Conservation (phyloP, 345 rosid genomes). For the Ceriops zippeliana region DNA sequence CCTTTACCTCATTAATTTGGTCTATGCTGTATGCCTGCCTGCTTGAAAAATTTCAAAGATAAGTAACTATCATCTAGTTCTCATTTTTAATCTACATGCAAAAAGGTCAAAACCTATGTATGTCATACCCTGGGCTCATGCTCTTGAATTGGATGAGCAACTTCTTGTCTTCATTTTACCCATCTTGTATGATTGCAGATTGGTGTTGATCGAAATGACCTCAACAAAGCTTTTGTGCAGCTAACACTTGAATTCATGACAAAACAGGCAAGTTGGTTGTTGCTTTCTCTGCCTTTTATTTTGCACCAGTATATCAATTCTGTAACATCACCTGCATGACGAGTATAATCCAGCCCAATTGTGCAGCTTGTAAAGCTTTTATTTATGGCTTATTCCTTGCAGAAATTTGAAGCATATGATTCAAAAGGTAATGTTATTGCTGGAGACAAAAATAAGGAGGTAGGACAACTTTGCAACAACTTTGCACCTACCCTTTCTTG, state of each 20-base stretch:
- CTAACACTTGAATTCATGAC: conserved; percentile 80
- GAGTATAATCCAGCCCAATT: too few relatives aligned
- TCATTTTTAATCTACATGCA: not conserved
- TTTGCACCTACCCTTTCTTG: not conserved
- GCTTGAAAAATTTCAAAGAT: not conserved
- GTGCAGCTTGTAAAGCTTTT: not conserved
- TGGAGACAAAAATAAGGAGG: conserved; percentile 87
- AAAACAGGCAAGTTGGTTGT: conserved; percentile 43
- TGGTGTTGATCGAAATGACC: conserved; percentile 69
- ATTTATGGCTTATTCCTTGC: conserved; percentile 23
- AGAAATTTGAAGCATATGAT: conserved; percentile 97
- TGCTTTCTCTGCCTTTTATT: too few relatives aligned
- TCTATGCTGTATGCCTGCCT: not conserved
- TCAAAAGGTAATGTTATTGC: conserved; percentile 65
- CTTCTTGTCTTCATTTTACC: not conserved
- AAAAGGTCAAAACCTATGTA: not conserved
- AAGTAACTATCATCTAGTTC: not conserved
- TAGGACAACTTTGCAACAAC: conserved; percentile 16
- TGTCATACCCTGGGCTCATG: not conserved
- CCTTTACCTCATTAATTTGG: conserved; percentile 8
- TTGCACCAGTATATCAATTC: too few relatives aligned
- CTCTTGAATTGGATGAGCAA: conserved; percentile 7
- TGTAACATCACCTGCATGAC: too few relatives aligned
- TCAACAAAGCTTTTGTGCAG: conserved; percentile 69
- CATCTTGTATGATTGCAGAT: conserved; percentile 45